These are phyloP conservation scores for Hericium erinaceus DNA, from an alignment of 768 basidiomycete species.

Conservation along the genomic window DNA sequence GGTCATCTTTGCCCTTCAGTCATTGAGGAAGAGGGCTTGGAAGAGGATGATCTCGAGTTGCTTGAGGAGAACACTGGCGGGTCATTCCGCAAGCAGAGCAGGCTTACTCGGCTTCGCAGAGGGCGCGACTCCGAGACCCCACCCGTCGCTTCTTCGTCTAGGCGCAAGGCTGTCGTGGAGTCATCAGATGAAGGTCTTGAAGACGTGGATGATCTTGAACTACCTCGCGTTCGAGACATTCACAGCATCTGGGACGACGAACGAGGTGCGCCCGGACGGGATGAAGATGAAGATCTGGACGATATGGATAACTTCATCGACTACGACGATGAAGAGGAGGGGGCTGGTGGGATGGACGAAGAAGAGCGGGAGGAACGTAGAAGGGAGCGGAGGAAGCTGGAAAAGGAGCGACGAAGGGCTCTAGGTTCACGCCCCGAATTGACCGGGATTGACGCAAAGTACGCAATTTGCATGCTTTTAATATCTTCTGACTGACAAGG, in stretches of 20 bases:
- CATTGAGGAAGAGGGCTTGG: slow-evolving; percentile 61
- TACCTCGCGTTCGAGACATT: slow-evolving; percentile 47
- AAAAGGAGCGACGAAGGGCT: slow-evolving; percentile 57
- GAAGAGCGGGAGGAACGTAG: slow-evolving; percentile 69
- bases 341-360: slow-evolving; percentile 56
- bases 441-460: slow-evolving; percentile 79
- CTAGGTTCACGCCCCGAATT: slow-evolving; percentile 61
- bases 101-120: slow-evolving; percentile 68
- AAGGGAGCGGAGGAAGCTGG: slow-evolving; percentile 55
- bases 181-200: slow-evolving; percentile 70
- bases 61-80: slow-evolving; percentile 80
- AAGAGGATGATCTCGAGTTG: slow-evolving; percentile 83
- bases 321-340: slow-evolving; percentile 56
- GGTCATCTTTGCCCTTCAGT: slow-evolving; percentile 23
- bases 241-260: slow-evolving; percentile 86
- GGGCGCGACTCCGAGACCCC: slow-evolving; percentile 66
- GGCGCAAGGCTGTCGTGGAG: slow-evolving; percentile 48
- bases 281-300: slow-evolving; percentile 62
- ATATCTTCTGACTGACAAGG: neutral
- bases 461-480: slow-evolving; percentile 24
- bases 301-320: slow-evolving; percentile 73
- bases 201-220: slow-evolving; percentile 40
- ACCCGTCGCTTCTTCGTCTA: slow-evolving; percentile 51
- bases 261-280: slow-evolving; percentile 32
- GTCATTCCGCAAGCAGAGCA: slow-evolving; percentile 50